Evolutionary conservation across 2,329 filamentous ascomycete genomes (phyloP).

Genomic region (Cercospora sp.): DNA sequence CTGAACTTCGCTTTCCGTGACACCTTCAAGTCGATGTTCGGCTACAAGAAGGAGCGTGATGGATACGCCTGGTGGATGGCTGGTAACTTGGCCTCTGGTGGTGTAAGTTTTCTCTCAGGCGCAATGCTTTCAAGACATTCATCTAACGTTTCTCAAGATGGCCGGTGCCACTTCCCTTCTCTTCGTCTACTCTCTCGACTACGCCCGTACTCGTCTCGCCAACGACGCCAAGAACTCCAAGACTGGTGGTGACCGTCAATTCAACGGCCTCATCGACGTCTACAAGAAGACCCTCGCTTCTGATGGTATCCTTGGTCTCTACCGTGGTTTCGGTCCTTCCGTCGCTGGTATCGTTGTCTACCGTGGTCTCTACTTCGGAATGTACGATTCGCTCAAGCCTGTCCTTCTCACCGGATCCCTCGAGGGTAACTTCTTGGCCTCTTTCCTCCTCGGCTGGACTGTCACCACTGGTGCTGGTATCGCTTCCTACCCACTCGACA

Average conservation of each 20-base stretch:
- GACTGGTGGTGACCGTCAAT: slow-evolving; percentile 96
- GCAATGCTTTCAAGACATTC: neutral
- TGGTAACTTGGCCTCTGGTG: slow-evolving; percentile 99
- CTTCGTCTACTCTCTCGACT: slow-evolving; percentile 99
- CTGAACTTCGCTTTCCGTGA: slow-evolving; percentile 99
- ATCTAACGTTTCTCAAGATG: slow-evolving; percentile 55
- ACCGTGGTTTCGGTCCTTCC: slow-evolving; percentile 99
- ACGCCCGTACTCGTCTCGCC: slow-evolving; percentile 99
- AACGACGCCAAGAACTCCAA: slow-evolving; percentile 99
- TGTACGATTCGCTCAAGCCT: slow-evolving; percentile 99
- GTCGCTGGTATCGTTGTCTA: slow-evolving; percentile 99
- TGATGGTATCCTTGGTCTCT: slow-evolving; percentile 99
- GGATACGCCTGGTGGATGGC: slow-evolving; percentile 99
- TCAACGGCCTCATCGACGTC: slow-evolving; percentile 99
- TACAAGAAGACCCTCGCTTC: slow-evolving; percentile 99
- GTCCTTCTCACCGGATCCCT: slow-evolving; percentile 88
- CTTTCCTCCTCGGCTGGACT: slow-evolving; percentile 96
- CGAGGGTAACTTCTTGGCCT: slow-evolving; percentile 98
- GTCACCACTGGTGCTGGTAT: slow-evolving; percentile 99
- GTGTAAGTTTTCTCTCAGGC: slow-evolving; percentile 64
- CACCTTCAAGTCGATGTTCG: slow-evolving; percentile 99
- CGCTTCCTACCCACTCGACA: slow-evolving; percentile 99
- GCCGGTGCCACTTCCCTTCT: slow-evolving; percentile 99
- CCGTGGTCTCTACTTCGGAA: slow-evolving; percentile 99
- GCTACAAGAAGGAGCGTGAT: slow-evolving; percentile 99